These are phyloP conservation scores for Mycotypha africana DNA, from an alignment of 371 early-diverging fungal species.

Conservation along the genomic window DNA sequence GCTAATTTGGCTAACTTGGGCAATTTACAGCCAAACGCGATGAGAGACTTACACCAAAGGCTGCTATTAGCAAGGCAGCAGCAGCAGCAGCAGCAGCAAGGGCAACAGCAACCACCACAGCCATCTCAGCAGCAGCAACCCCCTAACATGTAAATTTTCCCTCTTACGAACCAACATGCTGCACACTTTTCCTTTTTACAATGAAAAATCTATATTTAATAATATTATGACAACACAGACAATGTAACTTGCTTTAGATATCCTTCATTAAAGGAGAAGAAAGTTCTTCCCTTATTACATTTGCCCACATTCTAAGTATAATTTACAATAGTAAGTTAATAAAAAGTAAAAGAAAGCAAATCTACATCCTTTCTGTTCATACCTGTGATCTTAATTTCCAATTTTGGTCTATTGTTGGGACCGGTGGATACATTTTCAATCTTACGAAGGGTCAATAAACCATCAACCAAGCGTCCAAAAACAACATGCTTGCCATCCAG, in stretches of 20 bases:
- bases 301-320: conserved; percentile 19
- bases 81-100: conserved; percentile 39
- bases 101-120: conserved; percentile 24
- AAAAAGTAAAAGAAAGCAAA: not conserved
- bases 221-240: too few relatives aligned
- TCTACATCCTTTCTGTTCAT: conserved; percentile 7
- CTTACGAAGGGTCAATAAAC: conserved; percentile 81
- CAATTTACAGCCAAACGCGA: conserved; percentile 27
- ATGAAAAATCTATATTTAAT: too few relatives aligned
- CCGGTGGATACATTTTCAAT: conserved; percentile 93
- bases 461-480: conserved; percentile 87
- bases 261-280: too few relatives aligned
- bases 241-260: too few relatives aligned
- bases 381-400: conserved; percentile 86
- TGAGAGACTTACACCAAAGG: conserved; percentile 29
- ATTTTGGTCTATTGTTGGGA: conserved; percentile 81
- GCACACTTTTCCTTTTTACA: too few relatives aligned
- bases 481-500: conserved; percentile 93
- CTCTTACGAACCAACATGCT: too few relatives aligned
- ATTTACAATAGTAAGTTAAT: not conserved
- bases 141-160: too few relatives aligned
- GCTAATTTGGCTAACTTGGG: conserved; percentile 14
- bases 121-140: conserved; percentile 17
- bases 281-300: conserved; percentile 15
- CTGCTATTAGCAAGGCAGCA: conserved; percentile 25